phyloP scores from a whole-genome alignment of 2,329 filamentous ascomycete genomes.

The Tolypocladium paradoxum region DNA sequence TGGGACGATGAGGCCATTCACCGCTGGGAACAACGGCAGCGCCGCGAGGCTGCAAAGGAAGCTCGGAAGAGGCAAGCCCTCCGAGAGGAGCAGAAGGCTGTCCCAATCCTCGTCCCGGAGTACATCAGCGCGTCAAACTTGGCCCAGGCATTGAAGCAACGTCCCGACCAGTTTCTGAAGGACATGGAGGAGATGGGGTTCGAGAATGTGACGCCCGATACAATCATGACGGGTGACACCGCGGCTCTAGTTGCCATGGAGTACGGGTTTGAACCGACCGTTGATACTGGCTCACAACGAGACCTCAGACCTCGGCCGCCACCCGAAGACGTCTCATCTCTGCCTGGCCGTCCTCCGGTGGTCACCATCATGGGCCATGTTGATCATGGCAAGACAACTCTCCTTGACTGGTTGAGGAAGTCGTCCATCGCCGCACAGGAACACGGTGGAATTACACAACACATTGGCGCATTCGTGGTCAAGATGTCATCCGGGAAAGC shows the following conservation, averaged over 20 bases:
- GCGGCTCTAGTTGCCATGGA: constrained; percentile 84
- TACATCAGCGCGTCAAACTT: constrained; percentile 84
- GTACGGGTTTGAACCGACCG: constrained; percentile 80
- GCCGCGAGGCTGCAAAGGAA: constrained; percentile 31
- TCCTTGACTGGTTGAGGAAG: constrained; percentile 86
- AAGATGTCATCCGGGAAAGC: constrained; percentile 73
- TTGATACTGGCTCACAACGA: constrained; percentile 52
- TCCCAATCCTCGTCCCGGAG: constrained; percentile 68
- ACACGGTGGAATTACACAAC: constrained; percentile 94
- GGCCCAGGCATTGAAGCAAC: constrained; percentile 62
- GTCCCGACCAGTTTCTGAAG: constrained; percentile 56
- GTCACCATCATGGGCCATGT: constrained; percentile 99
- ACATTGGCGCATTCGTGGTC: constrained; percentile 95
- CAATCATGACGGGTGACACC: constrained; percentile 82
- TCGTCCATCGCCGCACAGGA: constrained; percentile 85
- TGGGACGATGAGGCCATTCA: constrained; percentile 27
- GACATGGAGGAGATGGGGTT: constrained; percentile 83
- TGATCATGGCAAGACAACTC: constrained; percentile 95
- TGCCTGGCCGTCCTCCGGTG: constrained; percentile 76
- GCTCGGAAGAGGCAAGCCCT: constrained; percentile 27
- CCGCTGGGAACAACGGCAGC: constrained; percentile 26
- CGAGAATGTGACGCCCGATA: constrained; percentile 70
- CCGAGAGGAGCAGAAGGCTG: constrained; percentile 34
- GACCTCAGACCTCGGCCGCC: constrained; percentile 64
- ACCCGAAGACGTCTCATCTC: constrained; percentile 52